phyloP scores from a whole-genome alignment of 768 basidiomycete genomes.

The Leccinum olivaceopallidum region DNA sequence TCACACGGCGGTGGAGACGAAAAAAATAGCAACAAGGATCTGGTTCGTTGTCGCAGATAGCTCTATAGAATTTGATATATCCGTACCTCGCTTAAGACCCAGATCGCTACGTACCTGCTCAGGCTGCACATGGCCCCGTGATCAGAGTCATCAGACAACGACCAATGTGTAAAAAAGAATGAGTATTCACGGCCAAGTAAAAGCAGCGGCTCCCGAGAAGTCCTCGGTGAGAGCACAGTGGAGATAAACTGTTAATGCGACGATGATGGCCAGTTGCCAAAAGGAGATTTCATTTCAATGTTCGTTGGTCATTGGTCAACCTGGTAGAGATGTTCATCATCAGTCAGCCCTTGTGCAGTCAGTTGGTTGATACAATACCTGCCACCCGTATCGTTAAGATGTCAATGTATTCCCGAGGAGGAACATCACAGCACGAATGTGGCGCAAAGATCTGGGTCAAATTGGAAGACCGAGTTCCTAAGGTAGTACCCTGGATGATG shows the following conservation, averaged over 20 bases:
- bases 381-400: not conserved
- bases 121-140: not conserved
- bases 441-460: not conserved
- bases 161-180: not conserved
- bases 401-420: constrained; percentile 9
- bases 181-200: not conserved
- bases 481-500: not conserved
- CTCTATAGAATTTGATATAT: not conserved
- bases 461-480: not conserved
- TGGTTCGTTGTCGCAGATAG: not conserved
- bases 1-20: not conserved
- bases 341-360: not conserved
- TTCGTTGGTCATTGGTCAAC: not conserved
- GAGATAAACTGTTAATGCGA: constrained; percentile 4
- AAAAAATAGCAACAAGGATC: not conserved
- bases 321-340: not conserved
- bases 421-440: not conserved
- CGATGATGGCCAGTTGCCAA: not conserved
- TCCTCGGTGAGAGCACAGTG: not conserved
- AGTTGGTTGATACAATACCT: not conserved
- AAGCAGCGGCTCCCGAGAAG: not conserved
- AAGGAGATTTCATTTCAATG: not conserved
- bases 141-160: not conserved
- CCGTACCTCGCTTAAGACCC: not conserved
- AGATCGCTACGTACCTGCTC: not conserved